A percentile compares a stretch with the other conserved stretches of the same genome.
These are phyloP conservation scores for Termitomyces bulborhizus DNA, from an alignment of 768 basidiomycete species.

Conservation along the genomic window DNA sequence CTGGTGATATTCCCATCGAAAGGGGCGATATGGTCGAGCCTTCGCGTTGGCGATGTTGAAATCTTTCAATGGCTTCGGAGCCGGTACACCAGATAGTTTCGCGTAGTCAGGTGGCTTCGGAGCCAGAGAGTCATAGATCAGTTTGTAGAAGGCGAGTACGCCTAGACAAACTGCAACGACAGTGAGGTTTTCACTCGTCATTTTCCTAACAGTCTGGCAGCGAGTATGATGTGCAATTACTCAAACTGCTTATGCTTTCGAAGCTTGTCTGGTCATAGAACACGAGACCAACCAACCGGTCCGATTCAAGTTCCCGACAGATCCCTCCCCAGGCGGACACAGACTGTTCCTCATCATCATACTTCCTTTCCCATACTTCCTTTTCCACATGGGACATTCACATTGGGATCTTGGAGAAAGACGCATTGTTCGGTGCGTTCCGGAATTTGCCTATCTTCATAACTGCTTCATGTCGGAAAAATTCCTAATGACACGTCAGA, in stretches of 20 bases:
- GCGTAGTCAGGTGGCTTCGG: slow-evolving; percentile 29
- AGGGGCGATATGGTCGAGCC: slow-evolving; percentile 45
- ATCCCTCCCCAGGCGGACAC: no score
- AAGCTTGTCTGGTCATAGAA: no score
- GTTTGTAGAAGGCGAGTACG: neutral
- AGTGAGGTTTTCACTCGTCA: neutral
- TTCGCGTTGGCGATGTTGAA: slow-evolving; percentile 38
- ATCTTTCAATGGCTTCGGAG: slow-evolving; percentile 31
- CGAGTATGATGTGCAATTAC: neutral
- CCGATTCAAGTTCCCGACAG: no score
- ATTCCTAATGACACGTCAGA: no score
- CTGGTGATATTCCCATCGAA: slow-evolving; percentile 46
- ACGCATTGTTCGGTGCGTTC: no score
- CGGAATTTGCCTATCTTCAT: no score
- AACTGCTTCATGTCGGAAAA: no score
- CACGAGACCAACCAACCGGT: no score
- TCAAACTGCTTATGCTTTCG: neutral
- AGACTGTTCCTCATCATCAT: no score
- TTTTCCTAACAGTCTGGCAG: neutral
- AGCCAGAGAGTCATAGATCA: neutral
- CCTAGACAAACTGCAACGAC: neutral
- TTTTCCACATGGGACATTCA: no score
- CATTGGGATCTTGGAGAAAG: no score
- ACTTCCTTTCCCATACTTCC: no score
- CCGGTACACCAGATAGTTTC: slow-evolving; percentile 35